These are phyloP conservation scores for Fonsecaea pedrosoi DNA, from an alignment of 2,329 filamentous ascomycete genomes.

Conservation along the genomic window DNA sequence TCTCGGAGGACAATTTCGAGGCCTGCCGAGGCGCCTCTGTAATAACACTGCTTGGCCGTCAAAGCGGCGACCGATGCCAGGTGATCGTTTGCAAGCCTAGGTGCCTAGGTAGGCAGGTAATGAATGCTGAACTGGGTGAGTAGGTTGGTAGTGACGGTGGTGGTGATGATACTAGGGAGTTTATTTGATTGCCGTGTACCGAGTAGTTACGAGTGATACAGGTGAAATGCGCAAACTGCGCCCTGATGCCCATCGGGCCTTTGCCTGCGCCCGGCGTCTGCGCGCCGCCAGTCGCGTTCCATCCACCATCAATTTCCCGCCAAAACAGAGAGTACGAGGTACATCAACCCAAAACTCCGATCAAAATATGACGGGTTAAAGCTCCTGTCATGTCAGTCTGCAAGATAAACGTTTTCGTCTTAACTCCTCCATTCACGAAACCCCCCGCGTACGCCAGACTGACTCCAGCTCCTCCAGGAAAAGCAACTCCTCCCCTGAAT, in stretches of 20 bases:
- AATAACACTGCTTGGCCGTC: neutral
- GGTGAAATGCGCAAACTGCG: too few species aligned
- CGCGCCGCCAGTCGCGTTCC: neutral
- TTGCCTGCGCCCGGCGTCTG: too few species aligned
- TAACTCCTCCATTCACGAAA: neutral
- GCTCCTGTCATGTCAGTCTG: neutral
- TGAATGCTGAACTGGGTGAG: neutral
- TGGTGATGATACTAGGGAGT: neutral
- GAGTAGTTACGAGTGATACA: neutral
- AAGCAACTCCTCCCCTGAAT: conserved; percentile 26
- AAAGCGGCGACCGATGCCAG: neutral
- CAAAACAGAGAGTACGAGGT: neutral
- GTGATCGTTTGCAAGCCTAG: neutral
- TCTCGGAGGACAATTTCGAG: neutral
- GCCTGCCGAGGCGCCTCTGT: conserved; percentile 1
- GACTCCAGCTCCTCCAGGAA: conserved; percentile 28
- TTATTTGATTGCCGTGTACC: too few species aligned
- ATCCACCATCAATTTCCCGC: neutral
- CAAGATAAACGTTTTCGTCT: neutral
- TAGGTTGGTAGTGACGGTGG: neutral
- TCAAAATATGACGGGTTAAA: neutral
- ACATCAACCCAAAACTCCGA: neutral
- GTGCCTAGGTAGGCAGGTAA: neutral
- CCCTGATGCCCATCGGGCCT: too few species aligned
- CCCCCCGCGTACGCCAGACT: conserved; percentile 28